Base-by-base conservation (phyloP, 1,284 basidiomycete genomes). In the Anthracocystis setariae region DNA sequence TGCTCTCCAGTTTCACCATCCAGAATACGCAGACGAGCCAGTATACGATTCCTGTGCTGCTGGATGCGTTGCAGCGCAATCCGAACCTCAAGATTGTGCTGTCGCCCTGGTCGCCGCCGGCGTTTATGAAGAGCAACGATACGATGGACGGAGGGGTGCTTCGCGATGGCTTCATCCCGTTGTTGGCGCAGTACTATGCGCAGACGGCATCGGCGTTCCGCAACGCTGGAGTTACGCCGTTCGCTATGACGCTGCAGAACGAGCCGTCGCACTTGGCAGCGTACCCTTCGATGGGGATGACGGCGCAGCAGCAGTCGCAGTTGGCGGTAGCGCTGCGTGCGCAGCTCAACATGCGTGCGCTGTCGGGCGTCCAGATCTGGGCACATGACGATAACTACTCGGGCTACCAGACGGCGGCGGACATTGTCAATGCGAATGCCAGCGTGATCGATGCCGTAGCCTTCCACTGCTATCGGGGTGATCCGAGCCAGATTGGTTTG, bases 381-480 rank as follows among this genome's bases (percentile, higher is more conserved):
- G 77, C 43, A 1, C 73, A 79, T 45, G 74, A 77, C 38, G 63
- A 77, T 60, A 79, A 77, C 57, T 78, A 51, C 12, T 23, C 48
- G 3, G 50, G 47, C 42, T 76, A 57, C 48, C 40, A 58, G 15
- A 44, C 10, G 7, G 77, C 76, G 8, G 70, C 67, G 4, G 62
- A 54, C 20, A 51, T 74, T 12, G 66, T 77, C 20, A 69, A 74
- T 35, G 53, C n/a, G 15, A 72, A 73, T 39, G 37, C 56, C 2
- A 51, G 46, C 2, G 66, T 61, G 2, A 50, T 77, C 23, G 76
- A 77, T 38, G 77, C 69, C 3, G 40, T 77, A 15, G 71, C 73
- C 8, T 77, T 74, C 70, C 77, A 79, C 44, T 76, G 76, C 42
- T 79, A 79, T 40, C 65, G 68, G 4, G 77, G 77, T n/a, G 42